These are phyloP conservation scores for Spinacia oleracea DNA, from an alignment of 179 eudicot genomes.

Conservation along the genomic window DNA sequence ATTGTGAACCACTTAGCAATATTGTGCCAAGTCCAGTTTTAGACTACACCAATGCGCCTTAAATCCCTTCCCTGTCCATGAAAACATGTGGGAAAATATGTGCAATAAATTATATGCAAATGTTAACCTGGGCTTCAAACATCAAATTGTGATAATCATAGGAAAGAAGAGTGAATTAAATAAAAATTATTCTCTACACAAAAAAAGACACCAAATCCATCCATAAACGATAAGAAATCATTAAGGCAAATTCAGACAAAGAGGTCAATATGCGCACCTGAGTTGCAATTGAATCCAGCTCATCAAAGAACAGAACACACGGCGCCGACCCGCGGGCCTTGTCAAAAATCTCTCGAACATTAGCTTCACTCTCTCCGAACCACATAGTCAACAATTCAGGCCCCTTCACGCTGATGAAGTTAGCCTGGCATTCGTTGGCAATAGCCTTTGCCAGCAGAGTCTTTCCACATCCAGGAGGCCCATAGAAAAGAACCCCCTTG, in stretches of 20 bases:
- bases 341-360: constrained; percentile 84
- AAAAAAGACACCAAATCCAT: not conserved
- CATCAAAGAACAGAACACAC: constrained; percentile 84
- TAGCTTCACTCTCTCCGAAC: constrained; percentile 96
- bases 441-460: constrained; percentile 86
- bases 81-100: no score
- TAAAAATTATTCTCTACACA: not conserved
- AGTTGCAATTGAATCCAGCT: constrained; percentile 88
- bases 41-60: not conserved
- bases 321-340: constrained; percentile 89
- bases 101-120: no score
- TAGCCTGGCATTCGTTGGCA: constrained; percentile 88
- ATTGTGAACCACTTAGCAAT: no score
- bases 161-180: not conserved
- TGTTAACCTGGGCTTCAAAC: no score
- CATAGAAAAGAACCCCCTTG: constrained; percentile 87
- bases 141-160: no score
- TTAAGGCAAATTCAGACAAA: not conserved
- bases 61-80: not conserved
- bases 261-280: constrained; percentile 45
- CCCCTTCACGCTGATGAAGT: constrained; percentile 82
- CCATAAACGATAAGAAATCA: not conserved
- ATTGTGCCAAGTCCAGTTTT: no score
- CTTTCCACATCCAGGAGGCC: constrained; percentile 94
- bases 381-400: constrained; percentile 92